phyloP scores from a whole-genome alignment of 225 moss, liverwort and hornwort species.

The Neckera pumila region DNA sequence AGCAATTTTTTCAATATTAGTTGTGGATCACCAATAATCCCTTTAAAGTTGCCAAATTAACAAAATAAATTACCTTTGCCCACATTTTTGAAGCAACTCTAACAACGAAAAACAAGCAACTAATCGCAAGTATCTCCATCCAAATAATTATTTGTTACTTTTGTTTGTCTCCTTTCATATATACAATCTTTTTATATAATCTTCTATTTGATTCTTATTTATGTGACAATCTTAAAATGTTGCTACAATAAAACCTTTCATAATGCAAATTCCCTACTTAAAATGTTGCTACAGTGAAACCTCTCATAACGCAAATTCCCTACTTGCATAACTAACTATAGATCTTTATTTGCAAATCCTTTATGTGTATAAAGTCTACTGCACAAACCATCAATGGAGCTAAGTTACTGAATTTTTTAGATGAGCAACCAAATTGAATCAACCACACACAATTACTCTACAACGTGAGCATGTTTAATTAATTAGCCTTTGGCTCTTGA shows the following conservation, averaged over 20 bases:
- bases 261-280: not conserved
- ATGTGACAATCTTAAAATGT: not conserved
- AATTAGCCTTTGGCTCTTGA: too few species aligned
- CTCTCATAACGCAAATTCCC: too few species aligned
- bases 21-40: accelerated
- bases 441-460: too few species aligned
- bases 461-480: too few species aligned
- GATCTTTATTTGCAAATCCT: too few species aligned
- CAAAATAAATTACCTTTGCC: not conserved
- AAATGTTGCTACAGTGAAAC: not conserved
- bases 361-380: too few species aligned
- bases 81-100: not conserved
- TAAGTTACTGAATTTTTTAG: too few species aligned
- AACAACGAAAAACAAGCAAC: not conserved
- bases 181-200: not conserved
- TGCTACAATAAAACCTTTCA: too few species aligned
- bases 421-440: too few species aligned
- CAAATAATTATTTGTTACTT: not conserved
- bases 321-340: too few species aligned
- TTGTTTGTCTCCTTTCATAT: not conserved
- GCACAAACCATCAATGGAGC: too few species aligned
- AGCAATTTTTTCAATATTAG: not conserved
- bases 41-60: not conserved
- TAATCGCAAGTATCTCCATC: not conserved
- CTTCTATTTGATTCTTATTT: not conserved